Base-by-base conservation (phyloP, 164 flowering plant genomes). In the Vitis cinerea region DNA sequence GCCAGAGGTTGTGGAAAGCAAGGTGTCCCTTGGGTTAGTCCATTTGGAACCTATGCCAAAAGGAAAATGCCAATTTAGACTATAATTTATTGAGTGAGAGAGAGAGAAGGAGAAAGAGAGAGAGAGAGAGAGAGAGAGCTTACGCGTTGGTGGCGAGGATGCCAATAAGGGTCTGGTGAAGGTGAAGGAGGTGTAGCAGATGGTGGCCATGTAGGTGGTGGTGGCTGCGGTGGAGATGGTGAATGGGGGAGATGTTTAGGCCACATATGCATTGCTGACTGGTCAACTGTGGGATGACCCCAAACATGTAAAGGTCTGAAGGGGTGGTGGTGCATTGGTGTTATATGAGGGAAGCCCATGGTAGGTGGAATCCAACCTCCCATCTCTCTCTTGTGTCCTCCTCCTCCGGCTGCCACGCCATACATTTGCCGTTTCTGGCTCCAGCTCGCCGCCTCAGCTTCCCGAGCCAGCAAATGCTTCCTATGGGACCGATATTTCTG, bases 401-500 rank as follows among this genome's bases (percentile, higher is more conserved):
- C 84, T 56, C 78, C 84, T 0, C 76, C 74, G 10, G 68, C 79
- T 3, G 58, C 79, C 0, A 72, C 79, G 1, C 74, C 81, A 4
- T 86, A 87, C 64, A 86, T 82, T 68, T 91, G 96, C 72, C 94
- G 74, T 68, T 89, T 82, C 59, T 91, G 97, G 75, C 77, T 90
- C 99, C 97, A 92, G 74, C 80, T 88, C 6, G 92, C 98, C 13
- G 97, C 98, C 77, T 89, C 98, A 1, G 94, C 97, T 63, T 95
- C 98, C 23, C 98, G 80, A 0, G 96, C 96, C 30, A 87, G 81
- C 80, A 91, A 72, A 83, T 95, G 99, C 74, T 95, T 95, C 78
- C 93, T 78, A 75, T 95, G 99, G 0, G 99, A 95, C 30, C 99
- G 68, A 68, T 92, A 95, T 79, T 95, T 95, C 99, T 95, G 90